phyloP scores from a whole-genome alignment of 2,329 filamentous ascomycete species.

The Immersiporthe knoxdaviesiana region DNA sequence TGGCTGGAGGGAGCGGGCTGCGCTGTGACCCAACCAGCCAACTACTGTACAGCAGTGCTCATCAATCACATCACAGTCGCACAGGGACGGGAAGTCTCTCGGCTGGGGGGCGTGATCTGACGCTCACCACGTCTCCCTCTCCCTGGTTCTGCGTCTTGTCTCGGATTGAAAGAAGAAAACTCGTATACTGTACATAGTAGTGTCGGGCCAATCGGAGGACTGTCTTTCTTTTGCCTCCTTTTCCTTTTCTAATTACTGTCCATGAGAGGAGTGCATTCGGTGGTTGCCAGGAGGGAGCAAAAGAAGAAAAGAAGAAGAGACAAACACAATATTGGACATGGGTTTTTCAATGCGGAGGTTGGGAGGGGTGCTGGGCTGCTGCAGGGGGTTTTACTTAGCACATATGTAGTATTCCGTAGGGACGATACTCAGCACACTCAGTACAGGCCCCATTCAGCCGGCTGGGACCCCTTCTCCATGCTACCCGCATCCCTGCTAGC shows the following conservation, averaged over 20 bases:
- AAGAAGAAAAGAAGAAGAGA: neutral
- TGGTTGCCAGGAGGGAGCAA: neutral
- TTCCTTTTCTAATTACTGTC: neutral
- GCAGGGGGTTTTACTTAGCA: no score
- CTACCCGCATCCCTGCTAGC: neutral
- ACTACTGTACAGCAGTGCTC: no score
- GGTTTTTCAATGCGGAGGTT: neutral
- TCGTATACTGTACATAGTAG: no score
- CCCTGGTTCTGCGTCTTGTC: neutral
- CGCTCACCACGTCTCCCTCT: neutral
- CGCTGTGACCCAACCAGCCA: slow-evolving; percentile 2
- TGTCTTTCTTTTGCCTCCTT: neutral
- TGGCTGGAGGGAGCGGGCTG: neutral
- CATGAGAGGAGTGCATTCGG: neutral
- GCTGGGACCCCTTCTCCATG: neutral
- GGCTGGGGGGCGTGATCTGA: neutral
- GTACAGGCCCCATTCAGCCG: neutral
- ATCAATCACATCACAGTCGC: slow-evolving; percentile 7
- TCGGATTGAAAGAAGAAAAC: neutral
- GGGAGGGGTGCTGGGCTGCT: neutral
- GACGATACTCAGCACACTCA: no score
- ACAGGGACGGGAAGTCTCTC: neutral
- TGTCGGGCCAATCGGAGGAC: neutral
- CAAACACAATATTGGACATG: neutral
- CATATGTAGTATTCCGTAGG: no score